Evolutionary conservation across 106 monocot genomes (phyloP).

Genomic region (Agapanthus africanus): DNA sequence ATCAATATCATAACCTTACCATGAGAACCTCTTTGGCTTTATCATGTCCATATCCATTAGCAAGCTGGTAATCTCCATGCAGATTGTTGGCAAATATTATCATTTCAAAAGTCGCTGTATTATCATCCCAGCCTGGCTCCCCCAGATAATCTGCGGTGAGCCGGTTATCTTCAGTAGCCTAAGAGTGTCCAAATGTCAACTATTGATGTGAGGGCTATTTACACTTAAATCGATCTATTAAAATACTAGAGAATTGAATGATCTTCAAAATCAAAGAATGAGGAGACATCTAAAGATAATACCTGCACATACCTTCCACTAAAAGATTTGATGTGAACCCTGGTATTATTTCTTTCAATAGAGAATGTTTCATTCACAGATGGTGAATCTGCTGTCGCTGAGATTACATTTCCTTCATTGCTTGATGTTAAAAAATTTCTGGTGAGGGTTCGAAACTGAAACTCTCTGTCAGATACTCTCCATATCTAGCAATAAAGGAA

Average conservation of each 20-base stretch:
- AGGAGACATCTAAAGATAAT: neutral
- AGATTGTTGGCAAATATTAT: slow-evolving; percentile 48
- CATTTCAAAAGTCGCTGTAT: slow-evolving; percentile 69
- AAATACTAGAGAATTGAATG: neutral
- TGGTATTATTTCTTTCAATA: slow-evolving; percentile 55
- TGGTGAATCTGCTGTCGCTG: slow-evolving; percentile 42
- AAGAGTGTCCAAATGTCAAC: slow-evolving; percentile 9
- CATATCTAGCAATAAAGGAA: too few relatives aligned
- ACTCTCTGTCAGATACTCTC: slow-evolving; percentile 55
- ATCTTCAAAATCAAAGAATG: neutral
- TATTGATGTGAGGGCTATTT: neutral
- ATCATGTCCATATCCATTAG: slow-evolving; percentile 61
- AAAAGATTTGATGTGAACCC: slow-evolving; percentile 51
- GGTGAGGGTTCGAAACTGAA: slow-evolving; percentile 56
- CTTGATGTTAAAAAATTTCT: slow-evolving; percentile 62
- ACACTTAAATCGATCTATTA: neutral
- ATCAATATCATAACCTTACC: slow-evolving; percentile 22
- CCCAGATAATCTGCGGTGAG: slow-evolving; percentile 44
- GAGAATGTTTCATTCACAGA: slow-evolving; percentile 41
- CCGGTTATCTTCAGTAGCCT: slow-evolving; percentile 50
- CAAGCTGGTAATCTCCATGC: slow-evolving; percentile 88
- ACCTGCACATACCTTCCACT: slow-evolving; percentile 62
- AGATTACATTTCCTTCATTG: slow-evolving; percentile 28
- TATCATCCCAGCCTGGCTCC: slow-evolving; percentile 64
- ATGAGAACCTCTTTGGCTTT: slow-evolving; percentile 45